phyloP scores from a whole-genome alignment of 345 rosid species.

The Pistacia vera region DNA sequence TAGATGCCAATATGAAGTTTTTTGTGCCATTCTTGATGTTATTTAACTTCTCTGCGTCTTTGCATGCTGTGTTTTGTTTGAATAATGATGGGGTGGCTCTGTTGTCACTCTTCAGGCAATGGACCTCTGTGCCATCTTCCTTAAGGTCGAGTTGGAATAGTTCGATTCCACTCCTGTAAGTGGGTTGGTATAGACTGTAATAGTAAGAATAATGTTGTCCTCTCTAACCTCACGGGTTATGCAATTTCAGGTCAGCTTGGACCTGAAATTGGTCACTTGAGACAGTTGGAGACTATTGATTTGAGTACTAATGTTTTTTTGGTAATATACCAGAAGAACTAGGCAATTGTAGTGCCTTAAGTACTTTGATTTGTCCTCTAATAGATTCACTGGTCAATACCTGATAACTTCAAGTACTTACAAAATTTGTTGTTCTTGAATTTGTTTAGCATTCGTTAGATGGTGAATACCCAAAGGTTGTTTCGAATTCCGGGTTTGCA shows the following conservation, averaged over 20 bases:
- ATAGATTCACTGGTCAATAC: conserved; percentile 59
- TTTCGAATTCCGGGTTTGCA: conserved; percentile 43
- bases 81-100: conserved; percentile 55
- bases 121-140: conserved; percentile 44
- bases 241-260: conserved; percentile 61
- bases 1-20: conserved; percentile 18
- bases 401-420: conserved; percentile 40
- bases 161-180: conserved; percentile 57
- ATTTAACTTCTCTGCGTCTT: conserved; percentile 12
- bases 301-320: conserved; percentile 54
- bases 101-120: conserved; percentile 51
- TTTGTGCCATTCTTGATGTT: conserved; percentile 15
- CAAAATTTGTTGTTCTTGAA: conserved; percentile 31
- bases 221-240: conserved; percentile 48
- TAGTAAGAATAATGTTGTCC: conserved; percentile 28
- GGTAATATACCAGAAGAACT: conserved; percentile 50
- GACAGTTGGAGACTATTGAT: conserved; percentile 44
- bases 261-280: conserved; percentile 52
- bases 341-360: conserved; percentile 57
- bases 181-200: conserved; percentile 70
- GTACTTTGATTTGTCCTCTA: conserved; percentile 56
- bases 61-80: conserved; percentile 29
- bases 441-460: conserved; percentile 47
- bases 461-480: conserved; percentile 63
- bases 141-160: conserved; percentile 56